phyloP scores from a whole-genome alignment of 2,329 filamentous ascomycete genomes.

The Monosporascus sp. region DNA sequence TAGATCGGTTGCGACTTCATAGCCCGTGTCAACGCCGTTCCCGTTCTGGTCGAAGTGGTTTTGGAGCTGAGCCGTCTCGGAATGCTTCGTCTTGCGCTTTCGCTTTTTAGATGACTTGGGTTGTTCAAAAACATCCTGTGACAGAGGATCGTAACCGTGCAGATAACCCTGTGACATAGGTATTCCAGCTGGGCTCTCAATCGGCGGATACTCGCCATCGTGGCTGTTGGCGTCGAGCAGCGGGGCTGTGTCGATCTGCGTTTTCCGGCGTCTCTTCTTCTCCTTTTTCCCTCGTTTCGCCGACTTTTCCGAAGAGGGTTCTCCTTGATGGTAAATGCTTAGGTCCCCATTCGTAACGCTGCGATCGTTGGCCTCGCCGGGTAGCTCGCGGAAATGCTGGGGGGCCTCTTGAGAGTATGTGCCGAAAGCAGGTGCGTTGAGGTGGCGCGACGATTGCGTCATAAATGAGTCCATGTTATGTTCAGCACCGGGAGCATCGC shows the following conservation, averaged over 20 bases:
- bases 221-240: background rate
- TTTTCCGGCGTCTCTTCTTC: constrained; percentile 5
- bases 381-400: too few relatives aligned
- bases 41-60: background rate
- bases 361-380: too few relatives aligned
- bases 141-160: constrained; percentile 1
- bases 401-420: background rate
- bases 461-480: background rate
- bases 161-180: background rate
- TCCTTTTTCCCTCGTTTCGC: background rate
- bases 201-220: constrained; percentile 1
- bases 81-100: constrained; percentile 6
- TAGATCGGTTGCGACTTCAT: background rate
- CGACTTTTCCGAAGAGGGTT: background rate
- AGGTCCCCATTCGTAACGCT: too few relatives aligned
- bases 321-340: background rate
- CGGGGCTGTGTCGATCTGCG: constrained; percentile 8
- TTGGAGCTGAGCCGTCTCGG: background rate
- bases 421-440: background rate
- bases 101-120: constrained; percentile 10
- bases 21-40: background rate
- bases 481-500: background rate
- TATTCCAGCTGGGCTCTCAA: constrained; percentile 1
- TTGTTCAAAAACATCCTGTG: constrained; percentile 4
- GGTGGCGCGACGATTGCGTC: constrained; percentile 1